Base-by-base conservation (phyloP, 805 yeast species). In the Ogataea pignaliae region DNA sequence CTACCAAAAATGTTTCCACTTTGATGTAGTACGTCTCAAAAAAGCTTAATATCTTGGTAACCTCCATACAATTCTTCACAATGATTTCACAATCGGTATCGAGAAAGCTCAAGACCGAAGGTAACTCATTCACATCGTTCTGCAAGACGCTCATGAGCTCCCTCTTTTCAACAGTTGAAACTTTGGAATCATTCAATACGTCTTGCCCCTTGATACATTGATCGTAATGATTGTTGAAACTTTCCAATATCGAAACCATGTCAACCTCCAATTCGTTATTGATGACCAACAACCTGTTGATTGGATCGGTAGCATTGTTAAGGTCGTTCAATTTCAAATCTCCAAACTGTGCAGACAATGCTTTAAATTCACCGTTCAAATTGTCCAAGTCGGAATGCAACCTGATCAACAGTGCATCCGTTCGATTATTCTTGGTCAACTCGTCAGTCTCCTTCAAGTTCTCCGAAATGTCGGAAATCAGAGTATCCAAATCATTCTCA, bases 161-260 rank as follows among this genome's bases (percentile, higher is more conserved):
- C 26, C 52, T 41, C 46, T 66, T 66, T 42, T 68, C 72, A 1
- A 46, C 53, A 7, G 47, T 56, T 3, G 59, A 43, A 0, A 59
- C 49, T 12, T 51, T 43, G 0, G 61, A 55, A n/a, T 65, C 57
- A 17, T 60, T 55, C n/a, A 73, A 63, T 7, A 68, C 47, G 4
- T 64, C 63, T 3, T 67, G 56, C 10, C 78, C 85, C 47, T 75
- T 65, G 11, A 66, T 53, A 52, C 95, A 85, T 57, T 86, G 88
- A 61, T 89, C 97, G 55, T 81, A 88, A 64, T 89, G 96, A 42
- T 78, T 78, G 10, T 96, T 83, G 38, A 89, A 67, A 55, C 89
- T 78, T 44, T 79, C 81, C 30, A 90, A 66, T 14, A 84, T 68
- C 2, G 75, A 72, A 1, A 87, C 95, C 63, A 88, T 71, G 42